Conservation (phyloP, 2,329 filamentous ascomycete genomes). For the Paecilomyces niveus region DNA sequence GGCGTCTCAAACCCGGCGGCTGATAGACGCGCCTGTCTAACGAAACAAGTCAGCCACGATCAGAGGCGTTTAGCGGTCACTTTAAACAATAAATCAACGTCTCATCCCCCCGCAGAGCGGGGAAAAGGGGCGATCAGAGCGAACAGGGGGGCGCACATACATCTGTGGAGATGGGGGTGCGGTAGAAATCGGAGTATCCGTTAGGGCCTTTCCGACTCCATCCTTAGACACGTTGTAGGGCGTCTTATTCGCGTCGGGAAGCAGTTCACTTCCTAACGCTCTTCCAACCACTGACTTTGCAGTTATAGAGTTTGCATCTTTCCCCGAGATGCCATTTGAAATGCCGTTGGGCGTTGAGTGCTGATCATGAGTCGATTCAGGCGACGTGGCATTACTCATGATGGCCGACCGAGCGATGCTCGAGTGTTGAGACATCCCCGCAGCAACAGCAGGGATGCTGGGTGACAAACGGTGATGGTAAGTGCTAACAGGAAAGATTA, state of each 20-base stretch:
- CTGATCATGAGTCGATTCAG: slow-evolving; percentile 14
- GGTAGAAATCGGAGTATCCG: slow-evolving; percentile 58
- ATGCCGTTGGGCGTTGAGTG: background rate
- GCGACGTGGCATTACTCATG: slow-evolving; percentile 33
- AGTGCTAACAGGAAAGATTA: background rate
- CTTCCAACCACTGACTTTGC: slow-evolving; percentile 34
- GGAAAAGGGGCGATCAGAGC: slow-evolving; percentile 7
- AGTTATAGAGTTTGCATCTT: slow-evolving; percentile 27
- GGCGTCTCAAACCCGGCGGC: slow-evolving; percentile 74
- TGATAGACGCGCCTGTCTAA: slow-evolving; percentile 60
- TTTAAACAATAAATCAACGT: background rate
- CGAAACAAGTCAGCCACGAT: slow-evolving; percentile 5
- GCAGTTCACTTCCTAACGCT: slow-evolving; percentile 36
- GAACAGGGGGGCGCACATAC: slow-evolving; percentile 37
- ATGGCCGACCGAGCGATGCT: slow-evolving; percentile 44
- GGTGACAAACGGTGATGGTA: slow-evolving; percentile 1
- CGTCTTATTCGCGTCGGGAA: slow-evolving; percentile 30
- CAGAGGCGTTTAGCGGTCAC: background rate
- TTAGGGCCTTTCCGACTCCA: slow-evolving; percentile 48
- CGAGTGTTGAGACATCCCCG: slow-evolving; percentile 41
- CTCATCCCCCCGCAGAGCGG: background rate
- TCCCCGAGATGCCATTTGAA: slow-evolving; percentile 12
- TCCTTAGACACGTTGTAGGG: slow-evolving; percentile 29
- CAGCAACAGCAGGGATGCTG: slow-evolving; percentile 9
- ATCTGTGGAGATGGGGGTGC: slow-evolving; percentile 56